Evolutionary conservation across 1,139 yeast genomes (phyloP), one percentile per base, ranked within the genome.

Genomic region (Debaryomyces sp.): DNA sequence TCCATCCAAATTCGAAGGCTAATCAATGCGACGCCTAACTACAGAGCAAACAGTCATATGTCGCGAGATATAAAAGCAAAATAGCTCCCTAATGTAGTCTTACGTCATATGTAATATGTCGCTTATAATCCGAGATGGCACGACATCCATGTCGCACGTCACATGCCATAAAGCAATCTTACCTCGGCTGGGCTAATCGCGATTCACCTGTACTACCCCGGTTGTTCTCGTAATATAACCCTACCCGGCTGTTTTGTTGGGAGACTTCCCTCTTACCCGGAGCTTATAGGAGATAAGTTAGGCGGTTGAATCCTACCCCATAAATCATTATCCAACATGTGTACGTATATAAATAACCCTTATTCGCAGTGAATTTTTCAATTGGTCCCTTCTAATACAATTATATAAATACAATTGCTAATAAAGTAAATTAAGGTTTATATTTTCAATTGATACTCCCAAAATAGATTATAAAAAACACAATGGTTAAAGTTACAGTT

Each of bases 401-500:
- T 26, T 30, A 39, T 29, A 41, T 30, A 30, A 41, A 30, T n/a
- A 17, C 24, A 13, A 18, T 26, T 41, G 23, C 30, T 21, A 30
- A 7, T 5, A n/a, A 24, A 23, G 18, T 23, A 22, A 22, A 4
- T 37, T 23, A 22, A 6, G 33, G 26, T 18, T 40, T 40, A 12
- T 41, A 42, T 42, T 34, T 33, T 42, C 45, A 42, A 26, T 33
- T 42, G 6, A 35, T 23, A 33, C 13, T 27, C 24, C 37, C 15
- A 33, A 30, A 4, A 34, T 33, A 41, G 21, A 30, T 30, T 17
- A 44, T 33, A 8, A 24, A 12, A 23, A 24, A 24, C 22, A 55
- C 36, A 46, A 73, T 73, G 78, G 77, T 73, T 51, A 87, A 87
- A 73, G 96, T 91, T 54, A 82, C 96, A 67, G 96, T 91, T 61